phyloP scores from a whole-genome alignment of 225 moss, liverwort and hornwort genomes.

The Pleurozium schreberi region DNA sequence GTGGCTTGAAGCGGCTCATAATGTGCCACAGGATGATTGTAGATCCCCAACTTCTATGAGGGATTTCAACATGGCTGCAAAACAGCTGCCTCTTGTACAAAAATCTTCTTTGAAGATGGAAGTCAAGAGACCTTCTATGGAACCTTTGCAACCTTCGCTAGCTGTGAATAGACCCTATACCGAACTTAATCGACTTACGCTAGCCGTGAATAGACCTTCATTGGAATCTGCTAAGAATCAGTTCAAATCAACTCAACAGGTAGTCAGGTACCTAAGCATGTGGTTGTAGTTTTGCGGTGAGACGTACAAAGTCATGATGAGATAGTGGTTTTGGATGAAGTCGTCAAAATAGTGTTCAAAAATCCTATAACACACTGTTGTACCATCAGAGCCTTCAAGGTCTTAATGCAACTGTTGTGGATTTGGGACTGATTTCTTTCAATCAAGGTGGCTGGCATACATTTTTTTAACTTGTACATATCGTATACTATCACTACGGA shows the following conservation, averaged over 20 bases:
- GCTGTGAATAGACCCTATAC: no score
- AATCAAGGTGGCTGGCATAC: background rate
- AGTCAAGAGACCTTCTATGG: background rate
- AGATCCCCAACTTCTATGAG: conserved; percentile 3
- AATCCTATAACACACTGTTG: no score
- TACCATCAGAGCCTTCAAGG: background rate
- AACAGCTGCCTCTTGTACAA: background rate
- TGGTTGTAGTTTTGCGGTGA: no score
- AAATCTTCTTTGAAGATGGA: background rate
- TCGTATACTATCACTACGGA: no score
- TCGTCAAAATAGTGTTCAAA: no score
- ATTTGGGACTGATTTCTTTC: background rate
- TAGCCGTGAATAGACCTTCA: background rate
- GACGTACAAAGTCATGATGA: no score
- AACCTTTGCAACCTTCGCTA: no score
- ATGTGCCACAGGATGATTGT: no score
- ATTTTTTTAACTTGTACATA: no score
- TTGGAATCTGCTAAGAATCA: background rate
- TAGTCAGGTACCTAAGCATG: background rate
- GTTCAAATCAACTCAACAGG: background rate
- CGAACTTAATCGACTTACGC: no score
- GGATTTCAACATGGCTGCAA: background rate
- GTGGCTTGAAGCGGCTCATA: background rate
- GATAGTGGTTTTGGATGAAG: no score
- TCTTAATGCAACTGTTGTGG: background rate